Evolutionary conservation across 257 asterid species (phyloP), one percentile per base, ranked within the genome.

Genomic region (Solanum gandarillasii): DNA sequence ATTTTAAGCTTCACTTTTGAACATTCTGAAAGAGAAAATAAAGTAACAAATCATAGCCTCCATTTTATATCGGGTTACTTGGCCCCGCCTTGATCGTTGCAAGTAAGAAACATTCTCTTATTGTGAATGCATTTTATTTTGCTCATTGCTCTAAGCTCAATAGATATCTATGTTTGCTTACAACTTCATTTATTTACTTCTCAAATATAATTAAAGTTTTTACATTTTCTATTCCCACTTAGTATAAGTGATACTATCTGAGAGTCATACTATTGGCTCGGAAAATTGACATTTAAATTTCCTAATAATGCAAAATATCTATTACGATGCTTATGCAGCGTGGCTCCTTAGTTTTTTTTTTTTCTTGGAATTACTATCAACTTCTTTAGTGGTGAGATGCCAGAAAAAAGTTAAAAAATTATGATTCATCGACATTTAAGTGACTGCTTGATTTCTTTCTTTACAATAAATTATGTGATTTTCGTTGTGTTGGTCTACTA

Each of bases 71-170:
- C 46, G 13, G 46, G 46, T 41, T 21, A 94, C 98, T 11, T 97
- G 98, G 98, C 98, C 98, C 25, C 98, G 98, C 60, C 99, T 97
- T 62, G 98, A 97, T 92, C 98, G 93, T 86, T 95, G 98, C 98
- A 95, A 95, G 99, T 97, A 95, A 94, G 34, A 73, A 9, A 21
- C 48, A 73, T 73, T 73, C 46, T 73, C 11, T 73, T 3, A 34
- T 73, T 73, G 18, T 20, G 81, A 34, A 34, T 73, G 81, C 46
- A 34, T 73, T 29, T 21, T 16, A 21, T 16, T 60, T 34, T 43
- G 52, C 52, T 43, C 48, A 39, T 9, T 9, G 46, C 46, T 39
- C 46, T 39, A 39, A 39, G 46, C 23, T 71, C 78, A 32, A 12
- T 34, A 8, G 41, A 72, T 35, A 18, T 16, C 27, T 72, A 34